Base-by-base conservation (phyloP, 139 green algal genomes). In the Astrephomene gubernaculifera region DNA sequence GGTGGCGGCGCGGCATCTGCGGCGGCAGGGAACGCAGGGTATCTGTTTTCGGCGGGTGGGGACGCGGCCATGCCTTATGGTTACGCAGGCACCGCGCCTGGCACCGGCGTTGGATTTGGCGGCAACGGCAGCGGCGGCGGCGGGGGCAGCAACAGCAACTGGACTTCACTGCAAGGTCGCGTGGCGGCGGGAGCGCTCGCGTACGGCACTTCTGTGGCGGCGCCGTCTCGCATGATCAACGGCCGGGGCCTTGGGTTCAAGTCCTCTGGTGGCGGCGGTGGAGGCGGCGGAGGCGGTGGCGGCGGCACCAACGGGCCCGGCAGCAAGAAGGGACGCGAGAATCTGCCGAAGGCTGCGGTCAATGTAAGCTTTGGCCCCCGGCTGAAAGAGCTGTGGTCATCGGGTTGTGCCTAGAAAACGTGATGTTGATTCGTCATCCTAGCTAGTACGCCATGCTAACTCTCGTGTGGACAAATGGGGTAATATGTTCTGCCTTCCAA, bases 321-420 rank as follows among this genome's bases (percentile, higher is more conserved):
- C 36, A 70, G 69, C 70, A 89, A 89, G 86, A 86, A 86, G 49
- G 54, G 71, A 27, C 60, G 86, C 0, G 86, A 89, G 63, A 89
- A 89, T 49, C 79, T 89, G 60, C 86, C 86, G 7, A 83, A 81
- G 36, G 6, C 64, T 0, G 63, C 79, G 0, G 79, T 79, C 1
- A 83, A 53, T n/a, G 83, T 79, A 52, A 61, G 72, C 1, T 8
- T n/a, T n/a, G n/a, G n/a, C n/a, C n/a, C n/a, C n/a, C n/a, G n/a
- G n/a, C n/a, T n/a, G n/a, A n/a, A n/a, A n/a, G n/a, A n/a, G n/a
- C n/a, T n/a, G n/a, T n/a, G n/a, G n/a, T n/a, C n/a, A n/a, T n/a
- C n/a, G n/a, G n/a, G n/a, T n/a, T n/a, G n/a, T n/a, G n/a, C n/a
- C n/a, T n/a, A n/a, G n/a, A n/a, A n/a, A n/a, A n/a, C n/a, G n/a